phyloP scores from a whole-genome alignment of 176 grass and related monocot genomes.

The Musa acuminata region DNA sequence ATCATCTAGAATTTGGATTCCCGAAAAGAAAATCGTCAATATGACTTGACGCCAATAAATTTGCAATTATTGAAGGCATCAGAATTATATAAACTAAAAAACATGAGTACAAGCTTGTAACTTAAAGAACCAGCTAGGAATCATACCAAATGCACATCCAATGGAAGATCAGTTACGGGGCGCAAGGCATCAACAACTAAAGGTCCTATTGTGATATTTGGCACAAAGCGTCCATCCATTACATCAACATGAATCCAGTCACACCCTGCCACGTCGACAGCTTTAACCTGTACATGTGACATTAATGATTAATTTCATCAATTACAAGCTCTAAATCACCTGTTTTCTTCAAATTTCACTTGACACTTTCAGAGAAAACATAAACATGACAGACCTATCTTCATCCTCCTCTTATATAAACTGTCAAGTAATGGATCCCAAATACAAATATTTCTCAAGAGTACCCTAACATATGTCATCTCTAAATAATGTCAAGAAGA shows the following conservation, averaged over 20 bases:
- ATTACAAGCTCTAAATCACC: not conserved
- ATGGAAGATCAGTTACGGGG: not conserved
- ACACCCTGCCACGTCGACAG: conserved; percentile 89
- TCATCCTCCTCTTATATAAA: too few species aligned
- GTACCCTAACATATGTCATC: too few species aligned
- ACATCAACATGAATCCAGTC: conserved; percentile 99
- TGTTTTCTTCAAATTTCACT: not conserved
- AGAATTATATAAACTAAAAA: not conserved
- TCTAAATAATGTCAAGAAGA: too few species aligned
- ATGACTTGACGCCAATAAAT: not conserved
- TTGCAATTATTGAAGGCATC: not conserved
- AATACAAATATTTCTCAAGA: too few species aligned
- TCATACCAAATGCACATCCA: conserved; percentile 1
- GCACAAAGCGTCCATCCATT: conserved; percentile 97
- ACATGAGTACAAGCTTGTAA: not conserved
- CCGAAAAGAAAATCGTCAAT: not conserved
- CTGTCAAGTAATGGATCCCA: too few species aligned
- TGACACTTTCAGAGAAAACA: too few species aligned
- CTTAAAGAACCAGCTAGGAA: not conserved
- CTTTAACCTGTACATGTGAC: conserved; percentile 65
- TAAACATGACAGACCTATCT: too few species aligned
- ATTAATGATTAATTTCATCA: not conserved
- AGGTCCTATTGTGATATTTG: conserved; percentile 60
- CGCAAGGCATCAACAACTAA: not conserved
- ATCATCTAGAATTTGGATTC: conserved; percentile 69